Conservation (phyloP, 768 basidiomycete species). For the Phylloporus sp. region DNA sequence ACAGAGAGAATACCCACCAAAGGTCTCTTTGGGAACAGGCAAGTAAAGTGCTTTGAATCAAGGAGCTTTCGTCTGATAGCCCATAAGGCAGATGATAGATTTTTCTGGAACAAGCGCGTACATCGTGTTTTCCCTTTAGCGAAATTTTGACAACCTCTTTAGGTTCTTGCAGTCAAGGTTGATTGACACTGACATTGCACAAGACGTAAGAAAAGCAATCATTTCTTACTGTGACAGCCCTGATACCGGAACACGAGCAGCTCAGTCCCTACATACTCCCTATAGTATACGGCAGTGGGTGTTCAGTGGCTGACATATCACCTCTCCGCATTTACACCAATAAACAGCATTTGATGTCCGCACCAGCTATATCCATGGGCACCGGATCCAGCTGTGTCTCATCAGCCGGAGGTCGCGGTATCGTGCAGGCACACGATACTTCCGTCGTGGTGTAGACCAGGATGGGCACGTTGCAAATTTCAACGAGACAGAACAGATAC, state of each 20-base stretch:
- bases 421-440: conserved; percentile 95
- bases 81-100: conserved; percentile 82
- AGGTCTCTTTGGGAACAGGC: conserved; percentile 77
- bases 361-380: conserved; percentile 66
- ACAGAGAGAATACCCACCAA: conserved; percentile 44
- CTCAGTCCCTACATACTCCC: conserved; percentile 87
- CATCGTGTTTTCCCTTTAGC: background rate
- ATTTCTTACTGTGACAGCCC: background rate
- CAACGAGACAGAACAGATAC: conserved; percentile 95
- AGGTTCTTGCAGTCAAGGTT: conserved; percentile 57
- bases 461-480: conserved; percentile 93
- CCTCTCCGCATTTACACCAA: conserved; percentile 1
- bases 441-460: conserved; percentile 86
- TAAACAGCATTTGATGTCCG: conserved; percentile 80
- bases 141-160: conserved; percentile 3
- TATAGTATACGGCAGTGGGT: conserved; percentile 90
- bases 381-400: conserved; percentile 76
- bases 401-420: conserved; percentile 92
- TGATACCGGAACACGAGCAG: conserved; percentile 38
- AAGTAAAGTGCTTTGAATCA: conserved; percentile 23
- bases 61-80: conserved; percentile 8
- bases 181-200: conserved; percentile 50
- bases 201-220: conserved; percentile 51
- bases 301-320: background rate
- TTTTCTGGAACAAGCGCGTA: conserved; percentile 88